A percentile compares a stretch with the other conserved stretches of the same genome.
Conservation (phyloP, 495 filamentous ascomycete genomes). For the Penicillium odoratum region DNA sequence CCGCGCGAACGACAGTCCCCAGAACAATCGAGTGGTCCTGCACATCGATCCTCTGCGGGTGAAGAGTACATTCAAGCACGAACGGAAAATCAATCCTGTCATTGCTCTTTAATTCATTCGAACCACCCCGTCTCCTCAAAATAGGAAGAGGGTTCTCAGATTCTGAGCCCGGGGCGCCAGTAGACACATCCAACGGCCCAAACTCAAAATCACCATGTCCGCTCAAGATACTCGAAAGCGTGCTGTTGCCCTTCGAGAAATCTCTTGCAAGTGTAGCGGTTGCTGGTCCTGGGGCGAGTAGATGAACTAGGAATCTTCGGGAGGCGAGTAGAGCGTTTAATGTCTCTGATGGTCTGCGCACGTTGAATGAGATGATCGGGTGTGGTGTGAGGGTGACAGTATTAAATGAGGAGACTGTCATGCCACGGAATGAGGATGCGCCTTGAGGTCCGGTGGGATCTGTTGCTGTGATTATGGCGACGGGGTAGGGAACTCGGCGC, state of each 20-base stretch:
- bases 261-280: conserved; percentile 43
- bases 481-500: conserved; percentile 70
- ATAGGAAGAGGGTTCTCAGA: conserved; percentile 30
- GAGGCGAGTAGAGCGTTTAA: conserved; percentile 58
- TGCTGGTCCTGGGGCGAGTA: conserved; percentile 32
- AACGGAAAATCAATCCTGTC: conserved; percentile 34
- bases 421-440: conserved; percentile 49
- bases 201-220: conserved; percentile 44
- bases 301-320: conserved; percentile 44
- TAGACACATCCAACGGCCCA: conserved; percentile 8
- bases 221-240: conserved; percentile 30
- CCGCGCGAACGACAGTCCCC: conserved; percentile 33
- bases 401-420: conserved; percentile 84
- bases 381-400: conserved; percentile 66
- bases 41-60: conserved; percentile 39
- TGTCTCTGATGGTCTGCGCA: conserved; percentile 71
- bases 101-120: neutral
- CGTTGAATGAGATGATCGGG: conserved; percentile 78
- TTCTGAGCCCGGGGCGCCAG: neutral
- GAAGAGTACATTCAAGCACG: conserved; percentile 42
- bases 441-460: conserved; percentile 30
- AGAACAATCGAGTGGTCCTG: conserved; percentile 47
- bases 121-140: conserved; percentile 23
- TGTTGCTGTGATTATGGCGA: conserved; percentile 66
- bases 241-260: conserved; percentile 42